Base-by-base conservation (phyloP, 495 filamentous ascomycete species). In the Peziza echinospora region DNA sequence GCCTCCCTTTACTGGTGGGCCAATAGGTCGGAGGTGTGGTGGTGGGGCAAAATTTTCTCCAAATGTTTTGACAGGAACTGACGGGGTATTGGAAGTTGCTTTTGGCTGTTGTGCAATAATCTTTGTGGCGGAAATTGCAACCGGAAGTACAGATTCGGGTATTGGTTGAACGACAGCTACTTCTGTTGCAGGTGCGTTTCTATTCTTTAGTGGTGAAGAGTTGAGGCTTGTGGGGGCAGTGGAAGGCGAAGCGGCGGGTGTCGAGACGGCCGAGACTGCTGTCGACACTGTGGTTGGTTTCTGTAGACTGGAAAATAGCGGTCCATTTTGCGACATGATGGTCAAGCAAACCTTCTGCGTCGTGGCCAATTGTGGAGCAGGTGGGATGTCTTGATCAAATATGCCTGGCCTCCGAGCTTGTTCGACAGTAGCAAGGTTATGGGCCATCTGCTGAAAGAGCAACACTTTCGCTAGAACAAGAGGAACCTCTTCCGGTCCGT, bases 41-140 rank as follows among this genome's bases (percentile, higher is more conserved):
- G 74, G 68, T 10, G 77, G 70, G 3, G 71, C 63, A 54, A 82
- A 84, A 2, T 73, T 57, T 28, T 82, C 73, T 5, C 72, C 75
- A 46, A 83, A 19, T 8, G 56, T 47, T 11, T 59, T 59, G 5
- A 59, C 55, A 5, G 55, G 30, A 17, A 2, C 5, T 4, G 30
- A 17, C 13, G 0, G 13, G 13, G 13, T 37, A 7, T 11, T 37
- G 19, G 3, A 11, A 13, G 30, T 3, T 13, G 3, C 19, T 2
- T 2, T 37, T 17, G 6, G 19, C 13, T 11, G 19, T 11, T 37
- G 30, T 37, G 30, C 30, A n/a, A n/a, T n/a, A n/a, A n/a, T n/a
- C 19, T 37, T 37, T 17, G 30, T 37, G 3, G 30, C 58, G 0
- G 55, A 52, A n/a, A 59, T 47, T 0, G 55, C 49, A 1, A 51